Evolutionary conservation across 805 yeast species (phyloP).

Genomic region (Pichia insulana): DNA sequence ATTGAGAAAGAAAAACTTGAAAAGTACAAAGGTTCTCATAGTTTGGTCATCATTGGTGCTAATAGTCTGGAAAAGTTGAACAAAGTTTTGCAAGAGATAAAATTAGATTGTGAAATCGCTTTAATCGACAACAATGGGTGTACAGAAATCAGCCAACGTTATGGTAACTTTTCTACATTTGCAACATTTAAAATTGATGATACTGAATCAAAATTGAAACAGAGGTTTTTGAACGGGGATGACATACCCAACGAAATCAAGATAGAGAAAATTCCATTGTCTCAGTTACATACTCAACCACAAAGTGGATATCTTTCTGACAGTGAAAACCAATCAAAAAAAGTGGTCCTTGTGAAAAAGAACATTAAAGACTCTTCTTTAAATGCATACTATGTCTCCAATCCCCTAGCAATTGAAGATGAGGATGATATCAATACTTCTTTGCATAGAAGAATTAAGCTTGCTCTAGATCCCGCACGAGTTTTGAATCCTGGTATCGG

Average conservation of each 20-base stretch:
- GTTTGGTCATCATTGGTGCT: conserved; percentile 15
- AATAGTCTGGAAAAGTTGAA: conserved; percentile 13
- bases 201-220: conserved; percentile 2
- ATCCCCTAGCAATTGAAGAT: not conserved
- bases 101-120: conserved; percentile 8
- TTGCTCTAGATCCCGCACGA: not conserved
- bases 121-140: conserved; percentile 12
- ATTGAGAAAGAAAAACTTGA: not conserved
- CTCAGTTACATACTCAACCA: not conserved
- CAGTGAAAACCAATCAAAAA: not conserved
- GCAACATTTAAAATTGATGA: conserved; percentile 8
- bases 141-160: conserved; percentile 1
- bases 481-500: not conserved
- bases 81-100: conserved; percentile 11
- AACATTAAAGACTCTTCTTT: not conserved
- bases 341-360: not conserved
- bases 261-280: not conserved
- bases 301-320: not conserved
- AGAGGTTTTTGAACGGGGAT: conserved; percentile 4
- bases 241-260: not conserved
- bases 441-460: conserved; percentile 1
- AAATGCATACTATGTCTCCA: not conserved
- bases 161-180: conserved; percentile 11
- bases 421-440: not conserved
- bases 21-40: not conserved